Evolutionary conservation across 345 rosid genomes (phyloP).

Genomic region (Microthlaspi erraticum): DNA sequence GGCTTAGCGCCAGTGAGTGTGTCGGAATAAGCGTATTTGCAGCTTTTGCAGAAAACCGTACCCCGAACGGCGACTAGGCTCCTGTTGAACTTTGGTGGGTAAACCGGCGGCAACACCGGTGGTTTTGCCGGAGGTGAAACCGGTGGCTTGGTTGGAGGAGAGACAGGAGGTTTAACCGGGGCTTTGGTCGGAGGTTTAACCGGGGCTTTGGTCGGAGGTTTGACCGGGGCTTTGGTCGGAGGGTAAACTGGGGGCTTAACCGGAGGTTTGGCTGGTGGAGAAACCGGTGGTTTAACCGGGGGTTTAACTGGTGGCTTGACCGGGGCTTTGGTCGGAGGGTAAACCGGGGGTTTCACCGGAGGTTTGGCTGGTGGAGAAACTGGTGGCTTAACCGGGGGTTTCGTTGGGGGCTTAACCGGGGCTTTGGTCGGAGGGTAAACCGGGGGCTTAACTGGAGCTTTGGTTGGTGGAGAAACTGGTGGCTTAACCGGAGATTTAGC

Average conservation of each 20-base stretch:
- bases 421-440: conserved; percentile 29
- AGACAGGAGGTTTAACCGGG: conserved; percentile 40
- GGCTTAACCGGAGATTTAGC: conserved; percentile 36
- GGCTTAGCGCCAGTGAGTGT: conserved; percentile 75
- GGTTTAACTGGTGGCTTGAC: conserved; percentile 36
- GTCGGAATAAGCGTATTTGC: conserved; percentile 66
- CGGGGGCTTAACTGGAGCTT: conserved; percentile 44
- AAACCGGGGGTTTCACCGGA: conserved; percentile 44
- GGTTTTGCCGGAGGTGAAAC: conserved; percentile 48
- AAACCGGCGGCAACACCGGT: conserved; percentile 44
- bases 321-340: conserved; percentile 29
- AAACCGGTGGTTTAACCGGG: conserved; percentile 34
- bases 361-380: conserved; percentile 41
- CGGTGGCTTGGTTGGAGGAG: conserved; percentile 50
- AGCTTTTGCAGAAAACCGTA: conserved; percentile 82
- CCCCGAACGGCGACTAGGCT: conserved; percentile 76
- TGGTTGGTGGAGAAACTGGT: conserved; percentile 14
- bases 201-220: conserved; percentile 44
- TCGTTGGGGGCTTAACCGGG: conserved; percentile 32
- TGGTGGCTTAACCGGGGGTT: conserved; percentile 45
- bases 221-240: conserved; percentile 43
- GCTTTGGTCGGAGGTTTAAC: conserved; percentile 39
- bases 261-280: conserved; percentile 44
- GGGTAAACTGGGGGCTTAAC: conserved; percentile 43
- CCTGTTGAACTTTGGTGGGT: conserved; percentile 52